phyloP scores from a whole-genome alignment of 352 stramenopile species.

The Phytophthora melonis region DNA sequence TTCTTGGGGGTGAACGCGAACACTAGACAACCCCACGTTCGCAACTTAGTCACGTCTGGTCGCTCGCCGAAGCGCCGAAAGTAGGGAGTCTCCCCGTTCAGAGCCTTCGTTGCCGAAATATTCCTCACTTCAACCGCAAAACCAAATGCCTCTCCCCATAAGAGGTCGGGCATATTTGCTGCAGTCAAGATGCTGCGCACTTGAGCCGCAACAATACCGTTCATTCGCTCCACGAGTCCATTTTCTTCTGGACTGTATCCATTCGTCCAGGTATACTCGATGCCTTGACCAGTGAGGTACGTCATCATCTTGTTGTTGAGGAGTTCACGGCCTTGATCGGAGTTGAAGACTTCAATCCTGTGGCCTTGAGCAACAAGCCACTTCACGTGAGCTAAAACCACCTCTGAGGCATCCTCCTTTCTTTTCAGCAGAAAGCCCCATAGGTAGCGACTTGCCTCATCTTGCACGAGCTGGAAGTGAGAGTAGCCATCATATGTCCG shows the following conservation, averaged over 20 bases:
- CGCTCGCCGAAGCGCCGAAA: neutral
- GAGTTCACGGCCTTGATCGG: neutral
- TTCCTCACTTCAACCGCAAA: neutral
- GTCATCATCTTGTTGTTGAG: neutral
- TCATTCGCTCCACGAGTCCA: neutral
- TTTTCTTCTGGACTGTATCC: neutral
- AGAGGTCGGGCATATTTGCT: neutral
- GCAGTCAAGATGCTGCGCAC: neutral
- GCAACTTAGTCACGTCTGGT: neutral
- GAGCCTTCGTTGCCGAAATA: neutral
- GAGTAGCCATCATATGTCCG: conserved; percentile 9
- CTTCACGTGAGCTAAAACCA: neutral
- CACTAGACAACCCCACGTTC: neutral
- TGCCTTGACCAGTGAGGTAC: neutral
- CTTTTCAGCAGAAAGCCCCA: neutral
- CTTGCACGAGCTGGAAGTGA: conserved; percentile 18
- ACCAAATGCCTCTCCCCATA: neutral
- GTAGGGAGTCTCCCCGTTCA: neutral
- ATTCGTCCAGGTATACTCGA: neutral
- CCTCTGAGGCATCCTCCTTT: neutral
- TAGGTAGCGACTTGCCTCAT: neutral
- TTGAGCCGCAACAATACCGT: neutral
- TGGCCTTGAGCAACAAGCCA: neutral
- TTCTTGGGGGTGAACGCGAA: neutral
- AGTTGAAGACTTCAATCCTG: neutral